A percentile compares a stretch with the other conserved stretches of the same genome.
phyloP scores from a whole-genome alignment of 805 yeast species.

The Ogataea henricii region DNA sequence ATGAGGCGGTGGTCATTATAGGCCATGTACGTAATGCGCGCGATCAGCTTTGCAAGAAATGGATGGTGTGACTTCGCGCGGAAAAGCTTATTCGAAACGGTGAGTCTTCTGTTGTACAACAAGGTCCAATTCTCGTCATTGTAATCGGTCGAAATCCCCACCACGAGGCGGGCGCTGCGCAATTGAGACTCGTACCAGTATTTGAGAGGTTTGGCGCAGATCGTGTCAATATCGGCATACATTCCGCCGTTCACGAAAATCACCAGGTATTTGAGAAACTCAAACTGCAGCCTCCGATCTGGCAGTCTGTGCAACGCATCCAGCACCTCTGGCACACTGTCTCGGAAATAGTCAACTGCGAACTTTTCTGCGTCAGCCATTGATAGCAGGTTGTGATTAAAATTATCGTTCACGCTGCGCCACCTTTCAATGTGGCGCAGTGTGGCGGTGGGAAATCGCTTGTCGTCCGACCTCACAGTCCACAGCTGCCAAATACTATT shows the following conservation, averaged over 20 bases:
- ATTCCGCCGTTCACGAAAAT: conserved; percentile 59
- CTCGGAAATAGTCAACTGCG: conserved; percentile 21
- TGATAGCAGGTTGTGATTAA: conserved; percentile 24
- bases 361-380: conserved; percentile 20
- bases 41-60: conserved; percentile 27
- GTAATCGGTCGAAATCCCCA: conserved; percentile 27
- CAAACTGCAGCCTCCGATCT: conserved; percentile 49
- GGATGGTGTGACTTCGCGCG: conserved; percentile 30
- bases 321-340: conserved; percentile 45
- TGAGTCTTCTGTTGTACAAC: conserved; percentile 27
- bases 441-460: conserved; percentile 17
- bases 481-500: conserved; percentile 36
- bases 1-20: conserved; percentile 16
- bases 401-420: conserved; percentile 24
- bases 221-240: conserved; percentile 63
- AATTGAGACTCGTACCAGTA: conserved; percentile 28
- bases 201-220: conserved; percentile 48
- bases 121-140: conserved; percentile 28
- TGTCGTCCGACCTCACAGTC: conserved; percentile 27
- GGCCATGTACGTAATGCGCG: conserved; percentile 25
- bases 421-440: conserved; percentile 25
- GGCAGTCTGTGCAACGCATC: conserved; percentile 50
- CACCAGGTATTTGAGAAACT: conserved; percentile 56
- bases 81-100: conserved; percentile 24
- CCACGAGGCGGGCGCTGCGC: conserved; percentile 17